phyloP scores from a whole-genome alignment of 768 basidiomycete genomes.

The Naganishia kalamii region DNA sequence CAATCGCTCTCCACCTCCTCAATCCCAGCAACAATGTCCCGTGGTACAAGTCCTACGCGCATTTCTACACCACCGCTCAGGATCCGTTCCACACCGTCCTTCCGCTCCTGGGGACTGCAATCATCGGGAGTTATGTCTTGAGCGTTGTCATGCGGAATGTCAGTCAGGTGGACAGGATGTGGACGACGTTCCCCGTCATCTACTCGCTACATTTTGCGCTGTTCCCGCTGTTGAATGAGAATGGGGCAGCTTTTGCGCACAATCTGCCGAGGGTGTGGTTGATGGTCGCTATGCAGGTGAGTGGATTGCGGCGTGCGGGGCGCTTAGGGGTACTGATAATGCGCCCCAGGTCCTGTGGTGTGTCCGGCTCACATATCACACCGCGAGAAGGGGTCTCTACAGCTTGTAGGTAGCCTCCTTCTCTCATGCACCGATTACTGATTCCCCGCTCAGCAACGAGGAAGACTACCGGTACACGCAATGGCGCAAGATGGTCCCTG shows the following conservation, averaged over 20 bases:
- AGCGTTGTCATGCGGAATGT: conserved; percentile 41
- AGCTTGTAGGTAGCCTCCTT: conserved; percentile 53
- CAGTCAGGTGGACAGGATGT: conserved; percentile 58
- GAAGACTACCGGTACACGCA: conserved; percentile 91
- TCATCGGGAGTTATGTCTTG: conserved; percentile 22
- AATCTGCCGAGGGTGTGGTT: conserved; percentile 60
- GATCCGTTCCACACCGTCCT: conserved; percentile 20
- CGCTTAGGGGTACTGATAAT: conserved; percentile 60
- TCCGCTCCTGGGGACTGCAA: conserved; percentile 18
- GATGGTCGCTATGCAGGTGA: conserved; percentile 64
- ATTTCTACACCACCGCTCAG: conserved; percentile 17
- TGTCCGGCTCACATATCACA: conserved; percentile 66
- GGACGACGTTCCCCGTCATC: conserved; percentile 67
- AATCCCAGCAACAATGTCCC: conserved; percentile 4
- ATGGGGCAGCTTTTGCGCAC: conserved; percentile 52
- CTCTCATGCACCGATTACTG: neutral
- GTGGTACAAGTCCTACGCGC: conserved; percentile 17
- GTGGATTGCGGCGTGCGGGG: conserved; percentile 29
- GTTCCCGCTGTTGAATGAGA: conserved; percentile 56
- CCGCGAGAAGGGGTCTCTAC: conserved; percentile 75
- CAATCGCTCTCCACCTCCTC: conserved; percentile 2
- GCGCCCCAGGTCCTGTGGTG: conserved; percentile 35
- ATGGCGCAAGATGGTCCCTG: conserved; percentile 58
- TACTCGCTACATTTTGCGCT: conserved; percentile 79
- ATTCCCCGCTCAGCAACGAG: conserved; percentile 54